Base-by-base conservation (phyloP, 1,284 basidiomycete genomes). In the Lentinus polychrous region DNA sequence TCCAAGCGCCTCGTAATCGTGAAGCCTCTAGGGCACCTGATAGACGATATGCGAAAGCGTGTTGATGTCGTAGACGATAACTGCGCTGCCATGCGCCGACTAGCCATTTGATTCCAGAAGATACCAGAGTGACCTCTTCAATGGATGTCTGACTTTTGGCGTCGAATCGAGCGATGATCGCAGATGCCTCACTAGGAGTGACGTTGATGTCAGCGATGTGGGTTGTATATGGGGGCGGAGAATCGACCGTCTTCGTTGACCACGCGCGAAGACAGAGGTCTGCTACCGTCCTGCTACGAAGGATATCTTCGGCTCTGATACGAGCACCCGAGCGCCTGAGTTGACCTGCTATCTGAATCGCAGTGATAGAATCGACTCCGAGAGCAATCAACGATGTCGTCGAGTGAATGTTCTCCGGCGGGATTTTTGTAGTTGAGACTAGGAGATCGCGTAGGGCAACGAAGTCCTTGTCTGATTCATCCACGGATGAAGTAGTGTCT, bases 321-420 rank as follows among this genome's bases (percentile, higher is more conserved):
- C 50, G 52, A 31, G 74, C 49, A 1, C 73, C 73, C 8, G 57
- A 62, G 41, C 60, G 60, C 34, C 69, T 66, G 8, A 53, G 48
- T 40, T 51, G 56, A 1, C 71, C 64, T 7, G 67, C 65, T 15
- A 78, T 61, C 49, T 71, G 70, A 38, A 78, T 74, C 15, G 76
- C 73, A 23, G 70, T 73, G 46, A 78, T 78, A 1, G 76, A 77
- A 54, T 78, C 75, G n/a, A 78, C 63, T 8, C 75, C 75, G 5
- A 78, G 57, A 5, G 72, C 62, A 10, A 63, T 62, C 10, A 75
- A 63, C 1, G 65, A 61, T 4, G 71, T 72, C 8, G 55, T 48
- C 6, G 60, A 52, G 18, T 58, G 53, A 12, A 75, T 54, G 31
- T 52, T 52, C 0, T 60, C 54, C 5, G 45, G 24, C 8, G 63